Evolutionary conservation across 1,284 basidiomycete genomes (phyloP).

Genomic region (Singerocomus inundabilis): DNA sequence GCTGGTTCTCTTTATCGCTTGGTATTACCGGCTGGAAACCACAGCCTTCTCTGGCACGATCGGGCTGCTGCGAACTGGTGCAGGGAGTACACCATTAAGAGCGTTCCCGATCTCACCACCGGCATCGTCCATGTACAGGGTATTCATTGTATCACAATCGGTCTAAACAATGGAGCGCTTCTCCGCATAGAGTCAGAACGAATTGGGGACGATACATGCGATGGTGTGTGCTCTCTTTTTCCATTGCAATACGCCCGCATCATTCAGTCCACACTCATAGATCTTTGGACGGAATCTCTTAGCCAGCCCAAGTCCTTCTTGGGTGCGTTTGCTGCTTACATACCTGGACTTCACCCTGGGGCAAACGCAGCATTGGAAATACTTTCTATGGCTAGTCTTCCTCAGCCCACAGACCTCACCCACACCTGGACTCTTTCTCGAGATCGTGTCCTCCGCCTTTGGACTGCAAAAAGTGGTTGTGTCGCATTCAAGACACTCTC

Average conservation of each 20-base stretch:
- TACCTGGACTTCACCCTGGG: conserved; percentile 52
- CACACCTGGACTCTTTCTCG: conserved; percentile 85
- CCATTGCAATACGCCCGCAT: not conserved
- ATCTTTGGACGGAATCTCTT: conserved; percentile 66
- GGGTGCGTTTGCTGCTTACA: conserved; percentile 62
- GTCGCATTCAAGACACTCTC: conserved; percentile 57
- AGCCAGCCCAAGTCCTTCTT: conserved; percentile 63
- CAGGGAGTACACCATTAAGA: conserved; percentile 66
- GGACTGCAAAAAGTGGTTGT: conserved; percentile 73
- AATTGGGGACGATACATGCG: conserved; percentile 47
- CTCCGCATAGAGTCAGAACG: conserved; percentile 67
- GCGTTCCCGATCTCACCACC: conserved; percentile 42
- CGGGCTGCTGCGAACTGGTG: conserved; percentile 55
- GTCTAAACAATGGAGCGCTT: conserved; percentile 66
- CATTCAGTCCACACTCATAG: conserved; percentile 33
- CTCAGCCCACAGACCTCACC: conserved; percentile 69
- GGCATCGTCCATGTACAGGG: conserved; percentile 71
- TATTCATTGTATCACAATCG: conserved; percentile 65
- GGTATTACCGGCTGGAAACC: conserved; percentile 58
- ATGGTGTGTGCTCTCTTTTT: conserved; percentile 49
- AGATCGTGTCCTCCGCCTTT: conserved; percentile 81
- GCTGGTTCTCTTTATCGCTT: conserved; percentile 77
- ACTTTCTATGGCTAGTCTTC: conserved; percentile 63
- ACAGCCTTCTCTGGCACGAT: conserved; percentile 57
- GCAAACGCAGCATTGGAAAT: conserved; percentile 53